Percentiles rank a stretch among this genome's conserved stretches.
Evolutionary conservation across 352 stramenopile species (phyloP).

Genomic region (Globisporangium paroecandrum): DNA sequence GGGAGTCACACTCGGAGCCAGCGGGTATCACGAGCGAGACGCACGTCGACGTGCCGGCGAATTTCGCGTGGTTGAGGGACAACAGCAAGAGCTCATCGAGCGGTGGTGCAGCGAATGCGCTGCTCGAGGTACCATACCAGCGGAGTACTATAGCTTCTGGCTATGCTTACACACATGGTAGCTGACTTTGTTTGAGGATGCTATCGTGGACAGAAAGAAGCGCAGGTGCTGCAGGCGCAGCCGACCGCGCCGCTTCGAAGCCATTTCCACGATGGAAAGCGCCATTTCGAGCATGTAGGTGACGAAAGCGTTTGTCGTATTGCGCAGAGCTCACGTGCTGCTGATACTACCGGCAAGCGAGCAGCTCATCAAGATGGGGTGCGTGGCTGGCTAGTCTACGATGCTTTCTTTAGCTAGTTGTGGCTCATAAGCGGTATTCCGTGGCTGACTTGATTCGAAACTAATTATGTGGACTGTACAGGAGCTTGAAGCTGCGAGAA

Average conservation of each 20-base stretch:
- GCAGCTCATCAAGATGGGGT: not conserved
- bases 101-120: not conserved
- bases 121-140: not conserved
- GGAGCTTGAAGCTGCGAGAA: not conserved
- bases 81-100: not conserved
- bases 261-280: not conserved
- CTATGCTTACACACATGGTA: not conserved
- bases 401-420: not conserved
- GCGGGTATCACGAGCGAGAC: slow-evolving; percentile 35
- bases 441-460: not conserved
- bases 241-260: not conserved
- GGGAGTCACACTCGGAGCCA: slow-evolving; percentile 27
- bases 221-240: not conserved
- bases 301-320: not conserved
- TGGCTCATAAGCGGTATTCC: not conserved
- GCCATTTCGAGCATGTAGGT: not conserved
- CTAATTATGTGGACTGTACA: not conserved
- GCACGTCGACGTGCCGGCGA: slow-evolving; percentile 24
- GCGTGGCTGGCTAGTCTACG: not conserved
- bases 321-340: no score
- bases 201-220: slow-evolving; percentile 5
- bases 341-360: not conserved
- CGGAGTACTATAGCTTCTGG: not conserved
- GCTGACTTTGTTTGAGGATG: not conserved
- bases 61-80: slow-evolving; percentile 47